phyloP scores from a whole-genome alignment of 441 rosid species.

The Hura crepitans region DNA sequence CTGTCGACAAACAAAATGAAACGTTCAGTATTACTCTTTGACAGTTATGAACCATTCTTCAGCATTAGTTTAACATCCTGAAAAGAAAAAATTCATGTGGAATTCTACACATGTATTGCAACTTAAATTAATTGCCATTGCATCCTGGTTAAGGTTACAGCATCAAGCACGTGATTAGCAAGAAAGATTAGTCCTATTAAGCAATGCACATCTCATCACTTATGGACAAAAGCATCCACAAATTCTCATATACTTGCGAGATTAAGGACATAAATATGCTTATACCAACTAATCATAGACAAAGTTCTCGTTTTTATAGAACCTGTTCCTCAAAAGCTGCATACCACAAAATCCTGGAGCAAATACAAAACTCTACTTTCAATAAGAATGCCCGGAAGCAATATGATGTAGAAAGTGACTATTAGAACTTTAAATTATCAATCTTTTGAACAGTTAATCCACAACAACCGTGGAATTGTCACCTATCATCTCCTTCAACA shows the following conservation, averaged over 20 bases:
- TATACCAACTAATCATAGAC: neutral
- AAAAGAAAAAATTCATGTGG: neutral
- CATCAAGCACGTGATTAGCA: neutral
- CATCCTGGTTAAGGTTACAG: neutral
- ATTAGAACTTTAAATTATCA: neutral
- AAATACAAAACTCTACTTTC: neutral
- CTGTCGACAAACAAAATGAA: conserved; percentile 36
- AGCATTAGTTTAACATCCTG: conserved; percentile 2
- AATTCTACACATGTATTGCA: neutral
- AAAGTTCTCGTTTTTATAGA: neutral
- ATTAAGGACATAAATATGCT: neutral
- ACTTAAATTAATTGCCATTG: neutral
- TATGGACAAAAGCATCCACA: neutral
- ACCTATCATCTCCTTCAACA: neutral
- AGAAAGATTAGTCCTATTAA: neutral
- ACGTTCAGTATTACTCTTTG: conserved; percentile 12
- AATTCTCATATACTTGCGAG: neutral
- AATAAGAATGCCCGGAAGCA: neutral
- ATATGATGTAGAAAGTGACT: neutral
- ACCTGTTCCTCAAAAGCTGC: neutral
- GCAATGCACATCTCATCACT: neutral
- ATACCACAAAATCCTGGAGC: neutral
- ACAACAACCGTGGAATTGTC: too few relatives aligned
- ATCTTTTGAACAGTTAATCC: neutral
- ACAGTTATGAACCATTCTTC: conserved; percentile 7